phyloP scores from a whole-genome alignment of 2,329 filamentous ascomycete species.

The Aspergillus carbonarius region DNA sequence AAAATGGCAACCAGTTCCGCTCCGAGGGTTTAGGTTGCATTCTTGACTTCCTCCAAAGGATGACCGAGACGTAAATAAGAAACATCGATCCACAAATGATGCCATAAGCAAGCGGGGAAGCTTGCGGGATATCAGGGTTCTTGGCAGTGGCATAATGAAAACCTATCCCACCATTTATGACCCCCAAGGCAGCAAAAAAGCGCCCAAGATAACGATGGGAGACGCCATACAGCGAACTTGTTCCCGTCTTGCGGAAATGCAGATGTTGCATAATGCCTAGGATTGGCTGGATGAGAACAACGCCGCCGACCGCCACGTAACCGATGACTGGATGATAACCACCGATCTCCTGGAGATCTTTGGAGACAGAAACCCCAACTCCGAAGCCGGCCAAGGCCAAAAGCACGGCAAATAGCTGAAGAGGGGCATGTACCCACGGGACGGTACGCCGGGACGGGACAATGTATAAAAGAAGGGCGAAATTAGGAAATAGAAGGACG shows the following conservation, averaged over 20 bases:
- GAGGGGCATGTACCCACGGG: conserved; percentile 45
- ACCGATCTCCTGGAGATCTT: conserved; percentile 35
- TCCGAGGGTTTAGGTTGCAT: not conserved
- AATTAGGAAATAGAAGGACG: conserved; percentile 42
- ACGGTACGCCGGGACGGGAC: conserved; percentile 43
- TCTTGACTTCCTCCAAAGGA: conserved; percentile 8
- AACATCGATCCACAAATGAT: conserved; percentile 51
- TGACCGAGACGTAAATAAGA: conserved; percentile 37
- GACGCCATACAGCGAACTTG: conserved; percentile 47
- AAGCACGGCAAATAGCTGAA: conserved; percentile 50
- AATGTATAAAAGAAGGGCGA: conserved; percentile 35
- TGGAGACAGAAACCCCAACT: conserved; percentile 50
- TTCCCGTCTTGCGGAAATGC: conserved; percentile 47
- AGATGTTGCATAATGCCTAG: conserved; percentile 52
- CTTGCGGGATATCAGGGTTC: conserved; percentile 29
- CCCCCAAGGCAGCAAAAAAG: conserved; percentile 48
- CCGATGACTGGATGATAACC: conserved; percentile 53
- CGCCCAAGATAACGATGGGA: conserved; percentile 55
- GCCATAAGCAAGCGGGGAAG: conserved; percentile 47
- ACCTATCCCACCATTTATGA: conserved; percentile 56
- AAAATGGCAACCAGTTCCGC: not conserved
- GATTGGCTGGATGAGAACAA: conserved; percentile 57
- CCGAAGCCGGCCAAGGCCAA: conserved; percentile 50
- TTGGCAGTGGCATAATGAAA: conserved; percentile 47
- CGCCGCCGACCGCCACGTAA: conserved; percentile 46